Evolutionary conservation across 2,329 filamentous ascomycete genomes (phyloP), one percentile per base, ranked within the genome.

Genomic region (Sclerotinia sclerotiorum): DNA sequence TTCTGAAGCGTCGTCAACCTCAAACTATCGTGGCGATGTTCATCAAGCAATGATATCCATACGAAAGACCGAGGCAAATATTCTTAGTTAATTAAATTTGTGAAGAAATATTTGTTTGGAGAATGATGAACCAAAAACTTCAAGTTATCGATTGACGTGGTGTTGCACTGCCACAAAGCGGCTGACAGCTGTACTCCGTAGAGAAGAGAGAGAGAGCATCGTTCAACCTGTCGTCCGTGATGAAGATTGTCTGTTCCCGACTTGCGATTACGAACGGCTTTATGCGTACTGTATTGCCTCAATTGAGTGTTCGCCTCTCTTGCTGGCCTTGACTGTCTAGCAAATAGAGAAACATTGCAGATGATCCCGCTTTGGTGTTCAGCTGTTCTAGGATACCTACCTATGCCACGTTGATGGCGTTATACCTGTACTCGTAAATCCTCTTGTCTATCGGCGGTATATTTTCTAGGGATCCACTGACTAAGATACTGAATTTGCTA

Each of bases 111-210:
- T 17, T n/a, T 57, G 11, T 39, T 57, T 57, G 17, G 54, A 57
- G 54, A 57, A 32, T 15, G 42, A 48, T 19, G 32, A n/a, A 10
- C 24, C 57, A 24, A 24, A 35, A 24, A 21, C 27, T 15, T 35
- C 35, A 35, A 8, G 35, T 35, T 10, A 35, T 35, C 10, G 5
- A 49, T 62, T 62, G 60, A 62, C 60, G 60, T 62, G 58, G 57
- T 58, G 64, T 58, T 66, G 64, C 63, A 67, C 65, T 63, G 65
- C 65, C 65, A 67, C 65, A 54, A 58, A 42, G 39, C 57, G 57
- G 56, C 46, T 62, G n/a, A 29, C 24, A 19, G 15, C 17, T 46
- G 10, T 24, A 15, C 35, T 35, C 35, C 35, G 35, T 8, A 35
- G 35, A 35, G 6, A 6, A 35, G 35, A 35, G 35, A 35, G 35